Conservation (phyloP, 2,329 filamentous ascomycete species). For the Paecilomyces formosus region DNA sequence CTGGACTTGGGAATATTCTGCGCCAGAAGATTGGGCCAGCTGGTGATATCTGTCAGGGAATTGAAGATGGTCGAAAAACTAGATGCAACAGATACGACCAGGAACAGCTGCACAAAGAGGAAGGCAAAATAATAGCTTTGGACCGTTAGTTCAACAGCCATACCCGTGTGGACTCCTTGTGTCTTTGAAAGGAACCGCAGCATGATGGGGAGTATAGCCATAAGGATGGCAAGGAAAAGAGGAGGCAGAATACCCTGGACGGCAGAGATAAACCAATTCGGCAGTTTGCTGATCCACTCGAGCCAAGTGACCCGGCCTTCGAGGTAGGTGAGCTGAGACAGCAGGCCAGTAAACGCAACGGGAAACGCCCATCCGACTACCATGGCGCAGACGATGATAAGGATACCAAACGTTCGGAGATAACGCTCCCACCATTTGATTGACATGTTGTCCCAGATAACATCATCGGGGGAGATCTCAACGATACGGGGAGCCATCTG, state of each 20-base stretch:
- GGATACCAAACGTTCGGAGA: constrained; percentile 59
- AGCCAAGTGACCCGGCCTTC: constrained; percentile 63
- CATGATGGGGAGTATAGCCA: constrained; percentile 73
- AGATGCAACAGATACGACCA: constrained; percentile 80
- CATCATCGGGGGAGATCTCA: constrained; percentile 89
- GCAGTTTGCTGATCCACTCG: constrained; percentile 57
- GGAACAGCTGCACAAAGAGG: constrained; percentile 88
- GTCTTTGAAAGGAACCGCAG: constrained; percentile 64
- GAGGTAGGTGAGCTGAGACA: constrained; percentile 70
- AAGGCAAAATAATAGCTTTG: constrained; percentile 92
- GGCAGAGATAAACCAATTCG: constrained; percentile 54
- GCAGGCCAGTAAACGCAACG: constrained; percentile 75
- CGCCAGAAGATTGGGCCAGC: constrained; percentile 65
- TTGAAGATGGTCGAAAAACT: constrained; percentile 61
- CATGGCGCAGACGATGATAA: constrained; percentile 62
- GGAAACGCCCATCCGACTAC: constrained; percentile 85
- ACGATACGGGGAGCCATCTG: constrained; percentile 88
- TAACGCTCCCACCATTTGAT: constrained; percentile 91
- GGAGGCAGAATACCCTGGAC: constrained; percentile 85
- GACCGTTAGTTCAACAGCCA: constrained; percentile 70
- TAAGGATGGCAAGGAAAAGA: constrained; percentile 64
- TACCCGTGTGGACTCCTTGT: constrained; percentile 76
- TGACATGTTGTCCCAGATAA: constrained; percentile 96
- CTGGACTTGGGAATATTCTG: constrained; percentile 74
- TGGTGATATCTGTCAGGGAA: constrained; percentile 59